Evolutionary conservation across 306 rosid genomes (phyloP).

Genomic region (Prinsepia uniflora): DNA sequence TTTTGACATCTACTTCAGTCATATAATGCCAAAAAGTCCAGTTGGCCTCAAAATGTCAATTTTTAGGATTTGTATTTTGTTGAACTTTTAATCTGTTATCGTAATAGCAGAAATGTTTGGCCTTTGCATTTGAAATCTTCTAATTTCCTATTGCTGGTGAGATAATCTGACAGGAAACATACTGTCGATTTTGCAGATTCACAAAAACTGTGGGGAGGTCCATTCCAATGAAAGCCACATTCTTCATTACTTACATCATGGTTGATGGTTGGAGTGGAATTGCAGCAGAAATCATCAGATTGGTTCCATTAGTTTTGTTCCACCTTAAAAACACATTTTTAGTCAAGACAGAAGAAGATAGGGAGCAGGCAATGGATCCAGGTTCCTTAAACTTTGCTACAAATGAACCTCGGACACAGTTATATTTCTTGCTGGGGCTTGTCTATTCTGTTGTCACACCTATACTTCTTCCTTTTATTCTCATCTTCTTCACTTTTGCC

Average conservation of each 20-base stretch:
- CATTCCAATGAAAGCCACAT: constrained; percentile 92
- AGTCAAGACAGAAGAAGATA: constrained; percentile 82
- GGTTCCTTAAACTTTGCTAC: constrained; percentile 64
- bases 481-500: constrained; percentile 77
- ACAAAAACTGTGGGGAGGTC: constrained; percentile 73
- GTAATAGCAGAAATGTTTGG: neutral
- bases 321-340: constrained; percentile 82
- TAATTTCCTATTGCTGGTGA: constrained; percentile 15
- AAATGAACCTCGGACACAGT: constrained; percentile 81
- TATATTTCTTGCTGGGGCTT: constrained; percentile 80
- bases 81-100: neutral
- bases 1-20: too few species aligned
- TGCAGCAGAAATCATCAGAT: constrained; percentile 76
- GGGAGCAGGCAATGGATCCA: constrained; percentile 77
- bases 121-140: neutral
- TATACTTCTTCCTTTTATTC: constrained; percentile 75
- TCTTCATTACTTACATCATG: constrained; percentile 90
- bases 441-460: constrained; percentile 88
- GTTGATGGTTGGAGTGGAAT: constrained; percentile 95
- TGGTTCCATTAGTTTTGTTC: constrained; percentile 53
- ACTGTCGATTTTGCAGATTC: constrained; percentile 47
- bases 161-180: constrained; percentile 22
- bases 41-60: neutral
- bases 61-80: neutral
- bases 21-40: too few species aligned